phyloP scores from a whole-genome alignment of 371 early-diverging fungal species.

The Rhizopus microsporus region DNA sequence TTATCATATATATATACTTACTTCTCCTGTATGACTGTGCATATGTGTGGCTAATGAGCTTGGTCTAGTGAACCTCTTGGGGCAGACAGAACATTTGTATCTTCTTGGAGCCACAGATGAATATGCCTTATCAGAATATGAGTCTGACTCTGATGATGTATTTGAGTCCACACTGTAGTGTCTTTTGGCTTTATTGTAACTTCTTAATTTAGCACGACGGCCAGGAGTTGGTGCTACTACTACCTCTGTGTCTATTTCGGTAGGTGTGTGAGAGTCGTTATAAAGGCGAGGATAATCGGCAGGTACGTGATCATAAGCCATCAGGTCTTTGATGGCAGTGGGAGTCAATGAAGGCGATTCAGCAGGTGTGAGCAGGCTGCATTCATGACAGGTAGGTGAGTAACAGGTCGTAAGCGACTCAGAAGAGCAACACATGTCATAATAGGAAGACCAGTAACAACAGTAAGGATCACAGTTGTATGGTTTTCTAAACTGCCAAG shows the following conservation, averaged over 20 bases:
- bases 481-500: neutral
- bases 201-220: neutral
- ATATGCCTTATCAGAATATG: neutral
- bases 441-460: neutral
- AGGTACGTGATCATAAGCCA: neutral
- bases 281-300: neutral
- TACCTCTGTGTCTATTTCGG: neutral
- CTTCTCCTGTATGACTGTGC: conserved; percentile 44
- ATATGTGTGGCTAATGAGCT: conserved; percentile 39
- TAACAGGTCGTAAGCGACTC: neutral
- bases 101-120: conserved; percentile 18
- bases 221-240: neutral
- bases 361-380: neutral
- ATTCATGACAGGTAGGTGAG: conserved; percentile 4
- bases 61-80: conserved; percentile 37
- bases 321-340: neutral
- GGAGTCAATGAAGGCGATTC: neutral
- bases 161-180: neutral
- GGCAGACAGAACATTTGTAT: conserved; percentile 32
- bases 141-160: neutral
- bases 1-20: conserved; percentile 11
- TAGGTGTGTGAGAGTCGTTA: neutral
- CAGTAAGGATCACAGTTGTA: conserved; percentile 1
- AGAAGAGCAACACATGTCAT: neutral
- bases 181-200: conserved; percentile 1